Base-by-base conservation (phyloP, 805 yeast species). In the Scheffersomyces spartinae region DNA sequence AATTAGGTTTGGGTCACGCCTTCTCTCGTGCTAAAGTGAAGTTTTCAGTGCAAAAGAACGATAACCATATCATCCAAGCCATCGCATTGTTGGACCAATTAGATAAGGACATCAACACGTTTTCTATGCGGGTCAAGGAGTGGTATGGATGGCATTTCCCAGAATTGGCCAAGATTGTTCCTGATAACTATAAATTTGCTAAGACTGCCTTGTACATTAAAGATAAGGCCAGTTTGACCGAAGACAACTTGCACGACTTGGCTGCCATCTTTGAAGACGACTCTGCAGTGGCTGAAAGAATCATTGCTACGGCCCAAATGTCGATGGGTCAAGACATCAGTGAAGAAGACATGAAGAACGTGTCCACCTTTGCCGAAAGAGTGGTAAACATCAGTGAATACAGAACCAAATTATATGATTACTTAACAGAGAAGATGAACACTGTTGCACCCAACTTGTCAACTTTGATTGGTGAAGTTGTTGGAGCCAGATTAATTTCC, bases 141-240 rank as follows among this genome's bases (percentile, higher is more conserved):
- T 85, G 96, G 96, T 85, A 85, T 63, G 94, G 95, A 45, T 85
- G 96, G 96, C 96, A 85, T 55, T 85, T 91, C 76, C 96, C 96
- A 32, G 96, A 85, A 64, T 72, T 85, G 61, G 91, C 93, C 44
- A 82, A 80, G 61, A 71, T 86, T 45, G 93, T 82, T 27, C 74
- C 83, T 40, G 95, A 86, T 59, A 85, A 84, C 68, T 81, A 80
- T 64, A 62, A 68, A 36, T 86, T 70, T 56, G 95, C 96, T 41
- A 74, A 70, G 53, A 69, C 88, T 36, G 82, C 84, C 34, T 61
- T 84, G 35, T 68, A 69, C 60, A 83, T 91, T 52, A 72, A 74
- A 60, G 94, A 91, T 64, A 91, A 91, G 66, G 66, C 85, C 29
- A 70, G 82, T 28, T 65, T 91, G 43, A 66, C 70, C 35, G 97